Conservation (phyloP, 208 protist species). For the Trypanosoma lewisi region DNA sequence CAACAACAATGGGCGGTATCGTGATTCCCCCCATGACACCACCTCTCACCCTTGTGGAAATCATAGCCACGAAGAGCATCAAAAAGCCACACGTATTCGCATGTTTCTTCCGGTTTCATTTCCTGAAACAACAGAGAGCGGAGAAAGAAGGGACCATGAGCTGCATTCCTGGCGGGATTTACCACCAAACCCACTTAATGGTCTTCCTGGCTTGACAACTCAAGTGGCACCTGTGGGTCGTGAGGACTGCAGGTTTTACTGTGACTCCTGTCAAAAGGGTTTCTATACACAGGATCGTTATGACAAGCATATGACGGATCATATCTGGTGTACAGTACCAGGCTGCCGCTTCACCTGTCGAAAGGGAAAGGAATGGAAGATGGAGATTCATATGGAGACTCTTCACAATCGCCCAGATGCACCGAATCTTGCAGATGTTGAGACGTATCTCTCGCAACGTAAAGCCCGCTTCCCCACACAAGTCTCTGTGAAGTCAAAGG, state of each 20-base stretch:
- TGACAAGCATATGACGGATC: conserved; percentile 55
- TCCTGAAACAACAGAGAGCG: neutral
- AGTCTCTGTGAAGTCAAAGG: conserved; percentile 66
- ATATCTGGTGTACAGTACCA: conserved; percentile 79
- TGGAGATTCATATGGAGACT: conserved; percentile 85
- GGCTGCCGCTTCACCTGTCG: conserved; percentile 87
- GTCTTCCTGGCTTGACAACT: conserved; percentile 10
- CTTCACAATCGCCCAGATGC: conserved; percentile 85
- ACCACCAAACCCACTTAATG: conserved; percentile 25
- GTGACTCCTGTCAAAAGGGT: conserved; percentile 79
- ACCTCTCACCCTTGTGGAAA: neutral
- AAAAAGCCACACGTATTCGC: neutral
- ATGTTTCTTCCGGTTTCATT: conserved; percentile 13
- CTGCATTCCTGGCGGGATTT: conserved; percentile 26
- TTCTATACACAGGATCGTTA: conserved; percentile 58
- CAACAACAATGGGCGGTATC: neutral
- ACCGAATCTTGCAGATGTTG: conserved; percentile 70
- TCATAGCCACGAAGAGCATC: neutral
- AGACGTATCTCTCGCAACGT: conserved; percentile 68
- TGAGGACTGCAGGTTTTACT: conserved; percentile 51
- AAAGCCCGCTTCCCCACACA: conserved; percentile 75
- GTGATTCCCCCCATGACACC: neutral
- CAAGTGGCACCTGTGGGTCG: conserved; percentile 9
- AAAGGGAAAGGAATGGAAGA: conserved; percentile 57
- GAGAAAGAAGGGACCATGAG: neutral